Evolutionary conservation across 1,139 yeast species (phyloP).

Genomic region (Suhomyces anneliseae): DNA sequence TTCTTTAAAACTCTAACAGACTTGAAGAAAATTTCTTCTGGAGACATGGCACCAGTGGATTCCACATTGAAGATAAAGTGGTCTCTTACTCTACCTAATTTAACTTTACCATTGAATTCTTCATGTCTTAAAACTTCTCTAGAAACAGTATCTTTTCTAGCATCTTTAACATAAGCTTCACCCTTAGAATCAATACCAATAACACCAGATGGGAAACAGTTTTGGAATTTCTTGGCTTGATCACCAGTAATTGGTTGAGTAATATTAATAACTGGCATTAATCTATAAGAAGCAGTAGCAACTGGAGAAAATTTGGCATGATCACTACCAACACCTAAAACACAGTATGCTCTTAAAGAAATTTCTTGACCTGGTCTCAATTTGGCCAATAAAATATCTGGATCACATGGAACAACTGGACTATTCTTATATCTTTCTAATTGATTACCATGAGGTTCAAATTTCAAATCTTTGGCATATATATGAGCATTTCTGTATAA

Average conservation of each 20-base stretch:
- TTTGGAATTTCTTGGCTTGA: constrained; percentile 75
- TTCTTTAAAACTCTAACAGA: constrained; percentile 80
- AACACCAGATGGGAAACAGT: constrained; percentile 93
- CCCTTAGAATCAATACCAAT: constrained; percentile 70
- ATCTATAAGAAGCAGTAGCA: constrained; percentile 93
- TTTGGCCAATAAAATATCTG: constrained; percentile 86
- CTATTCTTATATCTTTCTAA: constrained; percentile 60
- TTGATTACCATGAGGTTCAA: constrained; percentile 91
- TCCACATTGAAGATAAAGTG: constrained; percentile 94
- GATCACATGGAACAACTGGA: constrained; percentile 80
- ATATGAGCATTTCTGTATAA: constrained; percentile 81
- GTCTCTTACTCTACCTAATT: constrained; percentile 86
- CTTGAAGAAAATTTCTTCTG: constrained; percentile 92
- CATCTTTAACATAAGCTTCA: constrained; percentile 78
- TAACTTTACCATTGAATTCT: constrained; percentile 85
- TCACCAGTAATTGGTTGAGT: constrained; percentile 72
- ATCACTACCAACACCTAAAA: constrained; percentile 88
- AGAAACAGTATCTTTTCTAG: constrained; percentile 93
- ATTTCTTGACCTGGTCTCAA: constrained; percentile 97
- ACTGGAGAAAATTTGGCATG: constrained; percentile 98
- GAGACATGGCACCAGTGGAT: constrained; percentile 94
- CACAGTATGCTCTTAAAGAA: constrained; percentile 83
- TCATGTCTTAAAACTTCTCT: constrained; percentile 94
- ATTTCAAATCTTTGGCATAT: constrained; percentile 84
- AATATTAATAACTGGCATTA: constrained; percentile 88